Conservation (phyloP, 192 early-diverging fungal species). For the Jimgerdemannia lactiflua region DNA sequence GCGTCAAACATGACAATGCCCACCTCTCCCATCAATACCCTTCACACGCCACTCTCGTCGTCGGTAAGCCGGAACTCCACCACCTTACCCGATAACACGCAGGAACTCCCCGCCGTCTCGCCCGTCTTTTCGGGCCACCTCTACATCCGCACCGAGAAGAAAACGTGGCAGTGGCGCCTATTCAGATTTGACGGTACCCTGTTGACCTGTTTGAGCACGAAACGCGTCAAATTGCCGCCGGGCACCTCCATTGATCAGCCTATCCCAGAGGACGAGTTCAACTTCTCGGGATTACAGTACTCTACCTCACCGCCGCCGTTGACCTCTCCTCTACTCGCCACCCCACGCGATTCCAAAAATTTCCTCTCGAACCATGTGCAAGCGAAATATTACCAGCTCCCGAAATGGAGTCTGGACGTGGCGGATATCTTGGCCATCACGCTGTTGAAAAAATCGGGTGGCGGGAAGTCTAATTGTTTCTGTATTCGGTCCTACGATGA, state of each 20-base stretch:
- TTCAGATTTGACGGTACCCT: conserved; percentile 35
- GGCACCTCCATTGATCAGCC: background rate
- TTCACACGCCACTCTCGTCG: too few species aligned
- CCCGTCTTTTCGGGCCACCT: conserved; percentile 37
- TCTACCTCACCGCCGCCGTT: conserved; percentile 1
- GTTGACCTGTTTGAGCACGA: conserved; percentile 29
- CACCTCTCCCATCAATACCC: too few species aligned
- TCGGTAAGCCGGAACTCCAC: too few species aligned
- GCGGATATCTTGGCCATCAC: conserved; percentile 24
- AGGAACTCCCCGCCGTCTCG: conserved; percentile 23
- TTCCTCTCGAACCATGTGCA: too few species aligned
- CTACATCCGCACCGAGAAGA: conserved; percentile 24
- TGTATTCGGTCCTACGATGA: conserved; percentile 25
- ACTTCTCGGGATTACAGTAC: conserved; percentile 1
- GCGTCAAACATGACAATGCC: too few species aligned
- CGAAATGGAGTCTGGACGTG: conserved; percentile 30
- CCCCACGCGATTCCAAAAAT: conserved; percentile 11
- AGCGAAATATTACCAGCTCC: conserved; percentile 32
- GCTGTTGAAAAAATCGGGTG: conserved; percentile 13
- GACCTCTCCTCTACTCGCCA: conserved; percentile 23
- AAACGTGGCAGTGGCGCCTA: conserved; percentile 30
- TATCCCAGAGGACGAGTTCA: conserved; percentile 9
- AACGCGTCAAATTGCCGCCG: conserved; percentile 24
- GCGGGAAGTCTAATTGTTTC: conserved; percentile 12
- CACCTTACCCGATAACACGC: conserved; percentile 13